phyloP scores from a whole-genome alignment of 306 rosid genomes.

The Carpinus viminea region DNA sequence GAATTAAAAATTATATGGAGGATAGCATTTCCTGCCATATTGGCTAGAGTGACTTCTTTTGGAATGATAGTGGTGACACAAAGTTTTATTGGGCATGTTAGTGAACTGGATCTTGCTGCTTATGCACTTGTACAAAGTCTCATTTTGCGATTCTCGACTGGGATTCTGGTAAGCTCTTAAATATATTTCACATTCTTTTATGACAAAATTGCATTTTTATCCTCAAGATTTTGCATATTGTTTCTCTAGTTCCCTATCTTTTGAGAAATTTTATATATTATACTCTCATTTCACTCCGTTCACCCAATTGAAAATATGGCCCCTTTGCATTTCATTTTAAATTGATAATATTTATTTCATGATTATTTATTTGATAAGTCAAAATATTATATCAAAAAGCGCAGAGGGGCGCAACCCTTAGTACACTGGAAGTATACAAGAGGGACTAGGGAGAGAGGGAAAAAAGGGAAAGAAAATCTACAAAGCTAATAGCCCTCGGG shows the following conservation, averaged over 20 bases:
- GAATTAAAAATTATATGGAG: conserved; percentile 49
- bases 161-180: conserved; percentile 39
- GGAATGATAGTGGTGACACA: conserved; percentile 54
- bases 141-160: conserved; percentile 50
- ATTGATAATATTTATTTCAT: no score
- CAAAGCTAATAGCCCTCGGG: no score
- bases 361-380: no score
- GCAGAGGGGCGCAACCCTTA: no score
- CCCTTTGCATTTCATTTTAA: no score
- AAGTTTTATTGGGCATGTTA: conserved; percentile 54
- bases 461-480: no score
- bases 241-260: background rate
- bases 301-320: no score
- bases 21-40: conserved; percentile 57
- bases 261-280: no score
- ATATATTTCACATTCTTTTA: background rate
- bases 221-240: background rate
- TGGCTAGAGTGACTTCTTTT: conserved; percentile 47
- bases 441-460: no score
- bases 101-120: conserved; percentile 47
- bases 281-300: no score
- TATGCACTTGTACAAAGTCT: conserved; percentile 51
- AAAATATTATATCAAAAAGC: no score
- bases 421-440: no score
- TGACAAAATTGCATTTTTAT: background rate